These are phyloP conservation scores for Sporothrix protearum DNA, from an alignment of 2,329 filamentous ascomycete species.

Conservation along the genomic window DNA sequence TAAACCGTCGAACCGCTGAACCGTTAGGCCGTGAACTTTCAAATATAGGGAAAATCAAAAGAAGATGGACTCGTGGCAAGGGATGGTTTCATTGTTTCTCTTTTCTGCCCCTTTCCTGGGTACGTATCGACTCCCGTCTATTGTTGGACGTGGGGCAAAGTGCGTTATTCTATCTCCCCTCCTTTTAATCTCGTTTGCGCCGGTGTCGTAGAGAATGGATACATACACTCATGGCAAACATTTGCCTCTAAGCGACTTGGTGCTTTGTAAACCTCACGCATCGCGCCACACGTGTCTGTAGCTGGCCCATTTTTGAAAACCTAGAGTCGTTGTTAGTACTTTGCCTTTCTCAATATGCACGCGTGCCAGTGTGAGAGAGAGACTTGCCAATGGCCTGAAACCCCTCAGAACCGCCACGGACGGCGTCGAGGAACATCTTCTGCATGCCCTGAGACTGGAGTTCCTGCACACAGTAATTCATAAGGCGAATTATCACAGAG, in stretches of 20 bases:
- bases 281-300: conserved; percentile 55
- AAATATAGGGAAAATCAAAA: not conserved
- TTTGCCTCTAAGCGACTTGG: not conserved
- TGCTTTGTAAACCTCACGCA: conserved; percentile 15
- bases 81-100: not conserved
- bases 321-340: not conserved
- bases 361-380: not conserved
- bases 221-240: not conserved
- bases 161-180: not conserved
- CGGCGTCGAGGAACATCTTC: conserved; percentile 53
- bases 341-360: not conserved
- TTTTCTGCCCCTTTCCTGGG: not conserved
- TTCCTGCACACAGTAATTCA: conserved; percentile 50
- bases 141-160: not conserved
- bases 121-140: not conserved
- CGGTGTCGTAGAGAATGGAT: not conserved
- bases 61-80: not conserved
- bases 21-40: not conserved
- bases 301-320: conserved; percentile 51
- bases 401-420: conserved; percentile 49
- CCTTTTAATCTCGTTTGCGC: not conserved
- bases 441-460: conserved; percentile 50
- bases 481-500: conserved; percentile 50
- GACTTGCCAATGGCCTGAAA: conserved; percentile 52
- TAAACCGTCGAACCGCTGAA: not conserved